Percentiles rank a stretch among this genome's conserved stretches.
These are phyloP conservation scores for Hypoxylon perforatum DNA, from an alignment of 495 filamentous ascomycete genomes.

Conservation along the genomic window DNA sequence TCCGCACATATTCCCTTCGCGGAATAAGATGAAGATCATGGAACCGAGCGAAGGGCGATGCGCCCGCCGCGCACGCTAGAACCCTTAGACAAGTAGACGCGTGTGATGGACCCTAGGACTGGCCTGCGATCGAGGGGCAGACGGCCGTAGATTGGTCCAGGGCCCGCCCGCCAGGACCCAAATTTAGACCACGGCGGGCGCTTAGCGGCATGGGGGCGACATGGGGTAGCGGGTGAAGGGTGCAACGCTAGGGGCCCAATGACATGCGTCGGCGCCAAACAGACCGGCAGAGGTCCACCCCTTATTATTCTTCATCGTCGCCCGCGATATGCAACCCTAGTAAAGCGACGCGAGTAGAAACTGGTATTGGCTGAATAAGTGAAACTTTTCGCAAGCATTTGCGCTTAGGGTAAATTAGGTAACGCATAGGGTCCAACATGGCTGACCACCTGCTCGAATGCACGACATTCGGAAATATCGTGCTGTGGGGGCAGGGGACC, in stretches of 20 bases:
- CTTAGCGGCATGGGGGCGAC: slow-evolving; percentile 30
- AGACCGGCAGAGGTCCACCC: not conserved
- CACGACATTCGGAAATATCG: slow-evolving; percentile 22
- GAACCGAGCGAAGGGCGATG: slow-evolving; percentile 30
- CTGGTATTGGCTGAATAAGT: slow-evolving; percentile 19
- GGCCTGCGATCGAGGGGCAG: not conserved
- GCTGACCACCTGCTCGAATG: slow-evolving; percentile 13
- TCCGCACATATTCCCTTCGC: slow-evolving; percentile 17
- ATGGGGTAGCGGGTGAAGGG: no score
- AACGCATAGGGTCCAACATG: not conserved
- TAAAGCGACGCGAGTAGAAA: not conserved
- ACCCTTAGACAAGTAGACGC: slow-evolving; percentile 19
- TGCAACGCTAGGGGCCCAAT: slow-evolving; percentile 14
- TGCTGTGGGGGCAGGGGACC: slow-evolving; percentile 12
- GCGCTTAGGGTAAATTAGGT: slow-evolving; percentile 6
- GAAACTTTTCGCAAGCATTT: slow-evolving; percentile 6
- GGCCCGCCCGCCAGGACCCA: slow-evolving; percentile 11
- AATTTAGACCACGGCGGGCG: slow-evolving; percentile 35
- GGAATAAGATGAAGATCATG: not conserved
- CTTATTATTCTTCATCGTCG: not conserved
- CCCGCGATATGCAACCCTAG: slow-evolving; percentile 15
- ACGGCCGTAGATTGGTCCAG: slow-evolving; percentile 31
- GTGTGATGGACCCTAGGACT: slow-evolving; percentile 23
- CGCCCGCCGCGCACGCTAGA: slow-evolving; percentile 17
- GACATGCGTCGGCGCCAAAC: slow-evolving; percentile 12